Evolutionary conservation across 257 asterid species (phyloP).

Genomic region (Primulina tabacum): DNA sequence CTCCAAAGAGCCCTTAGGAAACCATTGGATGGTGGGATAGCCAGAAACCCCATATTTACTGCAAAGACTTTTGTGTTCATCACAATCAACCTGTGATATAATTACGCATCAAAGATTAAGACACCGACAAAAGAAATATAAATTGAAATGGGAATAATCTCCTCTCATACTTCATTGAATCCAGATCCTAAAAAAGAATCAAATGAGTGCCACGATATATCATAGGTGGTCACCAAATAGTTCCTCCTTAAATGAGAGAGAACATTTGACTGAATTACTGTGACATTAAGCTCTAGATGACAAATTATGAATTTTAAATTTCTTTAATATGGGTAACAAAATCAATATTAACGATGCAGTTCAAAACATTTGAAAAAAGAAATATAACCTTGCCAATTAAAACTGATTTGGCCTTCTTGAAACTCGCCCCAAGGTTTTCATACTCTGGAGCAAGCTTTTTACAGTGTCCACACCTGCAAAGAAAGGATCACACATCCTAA

Average conservation of each 20-base stretch:
- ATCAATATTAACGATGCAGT: background rate
- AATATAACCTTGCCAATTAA: conserved; percentile 78
- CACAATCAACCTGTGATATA: conserved; percentile 79
- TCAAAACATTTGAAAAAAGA: background rate
- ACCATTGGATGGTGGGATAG: conserved; percentile 94
- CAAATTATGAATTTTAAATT: background rate
- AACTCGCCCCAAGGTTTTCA: conserved; percentile 85
- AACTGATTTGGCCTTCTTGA: conserved; percentile 88
- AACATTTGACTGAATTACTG: background rate
- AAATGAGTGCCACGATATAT: background rate
- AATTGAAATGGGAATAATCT: background rate
- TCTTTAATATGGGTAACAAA: background rate
- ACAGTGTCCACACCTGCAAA: conserved; percentile 94
- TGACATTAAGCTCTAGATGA: conserved; percentile 3
- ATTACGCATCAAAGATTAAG: conserved; percentile 7
- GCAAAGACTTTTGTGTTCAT: conserved; percentile 82
- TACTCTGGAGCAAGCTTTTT: conserved; percentile 95
- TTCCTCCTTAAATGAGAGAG: background rate
- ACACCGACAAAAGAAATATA: background rate
- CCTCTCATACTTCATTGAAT: background rate
- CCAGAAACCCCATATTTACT: conserved; percentile 84
- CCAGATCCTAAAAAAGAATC: background rate
- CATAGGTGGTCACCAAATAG: background rate
- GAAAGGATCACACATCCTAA: background rate
- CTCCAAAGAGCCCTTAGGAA: conserved; percentile 91